A percentile compares a stretch with the other conserved stretches of the same genome.
Conservation (phyloP, 345 rosid genomes). For the Eutrema japonicum region DNA sequence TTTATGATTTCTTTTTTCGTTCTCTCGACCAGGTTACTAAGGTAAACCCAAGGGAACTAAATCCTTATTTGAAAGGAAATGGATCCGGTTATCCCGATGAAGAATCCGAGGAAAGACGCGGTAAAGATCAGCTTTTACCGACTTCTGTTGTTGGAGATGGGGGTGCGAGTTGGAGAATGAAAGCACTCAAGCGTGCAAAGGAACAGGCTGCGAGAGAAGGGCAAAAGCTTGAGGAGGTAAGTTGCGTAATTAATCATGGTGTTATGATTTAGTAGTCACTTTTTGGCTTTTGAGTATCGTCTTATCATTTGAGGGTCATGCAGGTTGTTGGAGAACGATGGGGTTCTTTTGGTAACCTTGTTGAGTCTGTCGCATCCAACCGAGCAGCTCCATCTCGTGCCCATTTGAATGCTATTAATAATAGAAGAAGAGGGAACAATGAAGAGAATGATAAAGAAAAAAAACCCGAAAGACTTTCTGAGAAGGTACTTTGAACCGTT, state of each 20-base stretch:
- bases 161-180: conserved; percentile 95
- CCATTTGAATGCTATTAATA: conserved; percentile 79
- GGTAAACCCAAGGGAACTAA: conserved; percentile 76
- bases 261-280: conserved; percentile 12
- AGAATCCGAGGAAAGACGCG: conserved; percentile 49
- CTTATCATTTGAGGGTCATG: conserved; percentile 38
- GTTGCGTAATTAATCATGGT: background rate
- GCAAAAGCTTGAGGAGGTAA: conserved; percentile 64
- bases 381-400: conserved; percentile 84
- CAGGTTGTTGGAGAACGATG: conserved; percentile 84
- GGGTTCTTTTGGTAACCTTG: conserved; percentile 80
- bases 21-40: conserved; percentile 46
- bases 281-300: conserved; percentile 9
- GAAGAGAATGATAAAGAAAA: conserved; percentile 44
- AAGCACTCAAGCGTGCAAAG: conserved; percentile 82
- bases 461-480: conserved; percentile 47
- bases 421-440: conserved; percentile 53
- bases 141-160: conserved; percentile 87
- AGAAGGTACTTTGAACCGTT: conserved; percentile 50
- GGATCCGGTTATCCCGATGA: conserved; percentile 90
- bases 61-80: conserved; percentile 76
- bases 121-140: conserved; percentile 49
- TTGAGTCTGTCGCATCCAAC: conserved; percentile 70
- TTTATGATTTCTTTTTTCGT: background rate
- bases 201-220: conserved; percentile 97